Base-by-base conservation (phyloP, 176 grass and related monocot genomes). In the Neostapfia colusana region DNA sequence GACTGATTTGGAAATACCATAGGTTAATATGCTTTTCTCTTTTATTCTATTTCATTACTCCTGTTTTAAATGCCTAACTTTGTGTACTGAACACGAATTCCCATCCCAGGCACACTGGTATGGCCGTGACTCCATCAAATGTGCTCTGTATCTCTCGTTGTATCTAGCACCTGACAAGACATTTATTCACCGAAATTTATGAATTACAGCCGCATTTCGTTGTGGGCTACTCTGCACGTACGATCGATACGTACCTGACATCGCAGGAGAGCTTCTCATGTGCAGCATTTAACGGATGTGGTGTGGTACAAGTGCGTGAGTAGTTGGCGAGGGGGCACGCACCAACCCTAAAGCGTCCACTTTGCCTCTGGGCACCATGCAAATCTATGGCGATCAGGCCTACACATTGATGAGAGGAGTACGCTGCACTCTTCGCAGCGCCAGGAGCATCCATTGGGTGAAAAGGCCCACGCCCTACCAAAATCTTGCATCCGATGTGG, bases 201-300 rank as follows among this genome's bases (percentile, higher is more conserved):
- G 67, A 77, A 72, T 82, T 50, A 36, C 80, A 73, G 53, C 50
- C 2, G 60, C 51, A 73, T 79, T 73, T 60, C 68, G 57, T 7
- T 67, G 24, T 83, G 40, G 48, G 50, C 59, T 66, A 65, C 50
- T 62, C 45, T 73, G 28, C 39, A 76, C 39, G 40, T 63, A 73
- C 40, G 28, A 82, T 60, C 67, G 2, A 31, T n/a, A n/a, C 55
- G 79, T 73, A 67, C 61, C 67, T 79, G 85, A 43, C 74, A 79
- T 79, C 9, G 67, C 74, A 67, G 48, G 58, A 58, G 73, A 63
- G 58, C 45, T 63, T 28, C 74, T 83, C 74, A 83, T 87, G 61
- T 73, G 85, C 80, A 83, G 51, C 80, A 83, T 87, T 83, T 83
- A 87, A 87, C 74, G 40, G 31, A 43, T 70, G 72, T 18, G 79